Base-by-base conservation (phyloP, 208 protist species). In the Phytomonas serpens region DNA sequence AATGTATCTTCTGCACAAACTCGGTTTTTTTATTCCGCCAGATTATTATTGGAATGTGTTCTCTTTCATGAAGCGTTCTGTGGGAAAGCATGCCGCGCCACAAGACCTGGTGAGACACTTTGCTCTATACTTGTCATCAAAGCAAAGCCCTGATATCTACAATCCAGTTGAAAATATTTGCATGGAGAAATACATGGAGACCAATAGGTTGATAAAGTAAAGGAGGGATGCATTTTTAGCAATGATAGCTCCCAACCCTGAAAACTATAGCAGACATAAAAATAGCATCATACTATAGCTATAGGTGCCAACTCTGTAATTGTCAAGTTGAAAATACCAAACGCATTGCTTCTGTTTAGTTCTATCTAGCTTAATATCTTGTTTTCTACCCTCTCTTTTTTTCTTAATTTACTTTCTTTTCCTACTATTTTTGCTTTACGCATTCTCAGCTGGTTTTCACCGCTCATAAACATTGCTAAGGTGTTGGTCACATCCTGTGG, bases 31-130 rank as follows among this genome's bases (percentile, higher is more conserved):
- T 74, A 86, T 93, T 37, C 91, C 88, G 1, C 85, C 81, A 5
- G 88, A 94, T 75, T 92, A 94, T 68, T 96, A 93, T 79, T 96
- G 91, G 89, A 71, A 76, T 27, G 88, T 93, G 6, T 94, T 90
- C 68, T 85, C 85, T 0, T 94, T 90, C 65, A 79, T 96, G 40
- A 68, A 76, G 1, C 78, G 89, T 61, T 69, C 86, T 4, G 79
- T 93, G 23, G 77, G 82, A 6, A 71, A 80, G 27, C 78, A 75
- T 63, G 77, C 81, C 4, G 34, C 74, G 29, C 57, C 76, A 57
- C 88, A 94, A 69, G 73, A 79, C 72, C 69, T 86, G 31, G 81
- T 96, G 68, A 83, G 88, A 11, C 88, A 94, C 74, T 76, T 96
- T 2, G 87, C 83, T 7, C 27, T 79, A 19, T 88, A 94, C 77